These are phyloP conservation scores for Camellia sinensis DNA, from an alignment of 148 eudicot species.

Conservation along the genomic window DNA sequence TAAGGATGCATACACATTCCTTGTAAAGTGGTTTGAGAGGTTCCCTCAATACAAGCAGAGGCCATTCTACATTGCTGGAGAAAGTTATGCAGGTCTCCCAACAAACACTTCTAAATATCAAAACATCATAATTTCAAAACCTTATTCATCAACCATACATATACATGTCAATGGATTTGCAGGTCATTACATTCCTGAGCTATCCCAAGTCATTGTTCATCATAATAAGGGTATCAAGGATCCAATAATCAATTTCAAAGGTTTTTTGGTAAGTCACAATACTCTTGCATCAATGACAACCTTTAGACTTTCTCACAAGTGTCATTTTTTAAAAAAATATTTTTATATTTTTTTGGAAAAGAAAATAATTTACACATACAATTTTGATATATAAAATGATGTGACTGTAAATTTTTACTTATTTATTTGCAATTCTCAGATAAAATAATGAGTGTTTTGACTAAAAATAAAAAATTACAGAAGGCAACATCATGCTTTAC, in stretches of 20 bases:
- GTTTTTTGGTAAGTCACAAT: constrained; percentile 60
- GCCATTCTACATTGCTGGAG: constrained; percentile 90
- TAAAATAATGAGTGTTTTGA: too few relatives aligned
- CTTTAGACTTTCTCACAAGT: too few relatives aligned
- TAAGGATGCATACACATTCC: constrained; percentile 75
- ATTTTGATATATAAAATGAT: too few relatives aligned
- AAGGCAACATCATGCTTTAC: too few relatives aligned
- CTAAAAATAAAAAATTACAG: too few relatives aligned
- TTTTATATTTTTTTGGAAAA: too few relatives aligned
- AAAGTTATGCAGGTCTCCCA: constrained; percentile 78
- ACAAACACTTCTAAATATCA: not conserved
- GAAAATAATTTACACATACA: too few relatives aligned
- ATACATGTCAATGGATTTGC: constrained; percentile 11
- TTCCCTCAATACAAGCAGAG: constrained; percentile 91
- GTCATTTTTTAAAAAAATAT: too few relatives aligned
- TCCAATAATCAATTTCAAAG: constrained; percentile 78
- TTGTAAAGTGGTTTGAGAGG: constrained; percentile 74
- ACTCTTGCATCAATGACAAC: too few relatives aligned
- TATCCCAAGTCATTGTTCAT: constrained; percentile 62
- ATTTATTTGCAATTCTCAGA: too few relatives aligned
- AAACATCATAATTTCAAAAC: not conserved
- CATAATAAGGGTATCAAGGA: constrained; percentile 64
- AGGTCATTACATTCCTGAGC: constrained; percentile 94
- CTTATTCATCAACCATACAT: constrained; percentile 6
- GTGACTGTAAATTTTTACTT: too few relatives aligned